Conservation (phyloP, 2,329 filamentous ascomycete species). For the Alternaria postmessia region DNA sequence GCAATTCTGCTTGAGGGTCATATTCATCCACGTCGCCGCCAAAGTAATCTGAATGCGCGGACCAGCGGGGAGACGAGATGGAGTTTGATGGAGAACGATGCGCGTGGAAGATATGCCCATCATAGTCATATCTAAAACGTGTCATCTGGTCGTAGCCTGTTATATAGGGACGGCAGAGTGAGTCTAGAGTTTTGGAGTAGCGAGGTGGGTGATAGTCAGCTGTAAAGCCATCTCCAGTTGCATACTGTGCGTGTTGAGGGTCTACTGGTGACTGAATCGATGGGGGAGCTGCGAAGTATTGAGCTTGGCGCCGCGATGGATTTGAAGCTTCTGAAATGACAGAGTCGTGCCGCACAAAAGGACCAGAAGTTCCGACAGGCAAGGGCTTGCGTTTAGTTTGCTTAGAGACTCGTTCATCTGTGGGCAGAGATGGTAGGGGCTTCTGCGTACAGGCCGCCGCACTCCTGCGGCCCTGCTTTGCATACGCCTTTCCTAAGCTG, state of each 20-base stretch:
- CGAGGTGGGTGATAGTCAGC: neutral
- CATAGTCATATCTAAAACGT: conserved; percentile 24
- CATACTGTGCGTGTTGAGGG: neutral
- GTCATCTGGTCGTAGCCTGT: conserved; percentile 22
- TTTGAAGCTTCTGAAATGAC: neutral
- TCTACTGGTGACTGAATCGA: neutral
- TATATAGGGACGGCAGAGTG: neutral
- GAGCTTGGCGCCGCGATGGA: neutral
- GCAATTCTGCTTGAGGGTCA: neutral
- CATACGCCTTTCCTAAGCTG: neutral
- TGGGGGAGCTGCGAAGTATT: neutral
- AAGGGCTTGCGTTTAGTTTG: neutral
- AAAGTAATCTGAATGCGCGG: conserved; percentile 17
- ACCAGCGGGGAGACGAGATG: neutral
- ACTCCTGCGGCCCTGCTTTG: neutral
- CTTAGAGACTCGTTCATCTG: neutral
- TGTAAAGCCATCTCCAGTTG: neutral
- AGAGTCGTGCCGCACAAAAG: neutral
- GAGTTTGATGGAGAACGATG: conserved; percentile 6
- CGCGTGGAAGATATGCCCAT: conserved; percentile 26
- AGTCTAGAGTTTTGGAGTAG: neutral
- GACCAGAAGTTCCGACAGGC: neutral
- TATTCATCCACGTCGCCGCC: conserved; percentile 17
- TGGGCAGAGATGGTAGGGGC: neutral
- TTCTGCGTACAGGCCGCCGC: neutral